A percentile compares a stretch with the other conserved stretches of the same genome.
Conservation (phyloP, 805 yeast genomes). For the Sporopachydermia quercuum region DNA sequence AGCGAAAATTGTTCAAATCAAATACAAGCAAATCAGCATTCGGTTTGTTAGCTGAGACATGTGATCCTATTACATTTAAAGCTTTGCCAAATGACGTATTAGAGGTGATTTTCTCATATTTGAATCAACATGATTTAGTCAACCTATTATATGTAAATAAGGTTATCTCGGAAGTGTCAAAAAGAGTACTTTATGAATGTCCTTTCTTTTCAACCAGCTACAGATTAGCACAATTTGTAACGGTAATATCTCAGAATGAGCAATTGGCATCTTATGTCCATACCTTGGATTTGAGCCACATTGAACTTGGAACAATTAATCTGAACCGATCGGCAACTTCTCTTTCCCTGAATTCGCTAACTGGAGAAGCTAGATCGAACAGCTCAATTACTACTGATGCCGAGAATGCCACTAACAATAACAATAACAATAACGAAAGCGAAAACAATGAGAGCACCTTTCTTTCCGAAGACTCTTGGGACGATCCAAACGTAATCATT, state of each 20-base stretch:
- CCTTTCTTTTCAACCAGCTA: constrained; percentile 57
- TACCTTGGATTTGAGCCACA: constrained; percentile 39
- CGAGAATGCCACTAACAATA: constrained; percentile 2
- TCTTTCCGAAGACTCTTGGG: constrained; percentile 4
- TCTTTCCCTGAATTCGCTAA: no score
- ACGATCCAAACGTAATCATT: constrained; percentile 18
- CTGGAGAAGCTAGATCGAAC: constrained; percentile 6
- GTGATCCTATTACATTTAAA: constrained; percentile 7
- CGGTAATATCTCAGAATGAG: constrained; percentile 42
- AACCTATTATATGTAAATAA: constrained; percentile 35
- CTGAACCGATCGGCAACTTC: neutral
- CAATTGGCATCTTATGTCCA: constrained; percentile 42
- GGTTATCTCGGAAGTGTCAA: constrained; percentile 34
- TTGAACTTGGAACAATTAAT: constrained; percentile 11
- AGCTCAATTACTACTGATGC: constrained; percentile 7
- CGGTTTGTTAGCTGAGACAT: no score
- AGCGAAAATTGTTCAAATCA: neutral
- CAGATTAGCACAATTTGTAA: constrained; percentile 66
- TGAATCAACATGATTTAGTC: constrained; percentile 27
- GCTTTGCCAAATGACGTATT: constrained; percentile 16
- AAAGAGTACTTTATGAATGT: constrained; percentile 36
- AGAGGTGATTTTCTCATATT: constrained; percentile 10
- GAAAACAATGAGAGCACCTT: no score
- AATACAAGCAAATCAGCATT: neutral
- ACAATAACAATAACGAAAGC: constrained; percentile 4